These are phyloP conservation scores for Xylaria multiplex DNA, from an alignment of 2,329 filamentous ascomycete genomes.

Conservation along the genomic window DNA sequence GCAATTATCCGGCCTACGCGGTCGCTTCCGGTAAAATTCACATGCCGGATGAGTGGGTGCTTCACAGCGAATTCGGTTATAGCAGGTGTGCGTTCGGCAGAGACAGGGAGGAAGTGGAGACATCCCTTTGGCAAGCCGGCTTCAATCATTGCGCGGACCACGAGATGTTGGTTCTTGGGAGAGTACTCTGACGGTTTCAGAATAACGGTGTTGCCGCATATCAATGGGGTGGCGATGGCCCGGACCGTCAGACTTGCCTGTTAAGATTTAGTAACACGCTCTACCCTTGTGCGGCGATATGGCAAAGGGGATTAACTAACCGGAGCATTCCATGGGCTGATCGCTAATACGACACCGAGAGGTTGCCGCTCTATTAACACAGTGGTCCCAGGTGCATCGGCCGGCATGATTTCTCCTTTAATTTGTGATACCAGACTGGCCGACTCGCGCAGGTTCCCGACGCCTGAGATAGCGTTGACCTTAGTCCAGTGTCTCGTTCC, in stretches of 20 bases:
- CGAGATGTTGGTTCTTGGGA: conserved; percentile 70
- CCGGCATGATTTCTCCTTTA: conserved; percentile 47
- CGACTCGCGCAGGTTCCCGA: conserved; percentile 54
- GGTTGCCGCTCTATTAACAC: conserved; percentile 76
- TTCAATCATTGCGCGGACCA: conserved; percentile 73
- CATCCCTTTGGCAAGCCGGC: conserved; percentile 81
- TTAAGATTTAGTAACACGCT: background rate
- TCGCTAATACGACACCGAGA: conserved; percentile 79
- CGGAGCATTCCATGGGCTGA: conserved; percentile 77
- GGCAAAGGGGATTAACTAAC: background rate
- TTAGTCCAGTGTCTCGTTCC: conserved; percentile 53
- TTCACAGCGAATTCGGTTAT: conserved; percentile 76
- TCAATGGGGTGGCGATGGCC: conserved; percentile 58
- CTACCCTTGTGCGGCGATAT: background rate
- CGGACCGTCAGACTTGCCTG: conserved; percentile 33
- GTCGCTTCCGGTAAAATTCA: conserved; percentile 88
- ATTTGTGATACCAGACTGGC: conserved; percentile 52
- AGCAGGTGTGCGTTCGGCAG: conserved; percentile 71
- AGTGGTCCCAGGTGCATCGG: conserved; percentile 58
- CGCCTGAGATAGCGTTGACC: conserved; percentile 53
- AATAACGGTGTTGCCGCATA: conserved; percentile 77
- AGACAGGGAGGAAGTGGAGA: conserved; percentile 75
- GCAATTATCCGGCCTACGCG: conserved; percentile 78
- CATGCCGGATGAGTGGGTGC: conserved; percentile 75
- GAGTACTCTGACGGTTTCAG: conserved; percentile 77